Evolutionary conservation across 495 filamentous ascomycete genomes (phyloP).

Genomic region (Arthonia radiata): DNA sequence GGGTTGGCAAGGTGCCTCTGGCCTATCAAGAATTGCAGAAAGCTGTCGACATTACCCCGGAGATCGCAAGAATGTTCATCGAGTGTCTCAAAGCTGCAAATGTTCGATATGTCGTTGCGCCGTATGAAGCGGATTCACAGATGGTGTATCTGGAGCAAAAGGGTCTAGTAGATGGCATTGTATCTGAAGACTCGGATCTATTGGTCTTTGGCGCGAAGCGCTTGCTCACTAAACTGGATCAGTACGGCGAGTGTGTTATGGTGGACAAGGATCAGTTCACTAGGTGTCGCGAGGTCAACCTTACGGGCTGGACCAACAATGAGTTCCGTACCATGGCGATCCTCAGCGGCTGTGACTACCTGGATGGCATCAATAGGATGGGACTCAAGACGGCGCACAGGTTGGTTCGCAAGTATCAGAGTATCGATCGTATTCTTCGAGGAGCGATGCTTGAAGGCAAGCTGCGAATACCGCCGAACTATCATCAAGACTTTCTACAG

Average conservation of each 20-base stretch:
- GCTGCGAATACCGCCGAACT: constrained; percentile 50
- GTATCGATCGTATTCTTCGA: constrained; percentile 53
- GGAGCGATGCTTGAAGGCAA: constrained; percentile 73
- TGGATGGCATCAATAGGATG: constrained; percentile 57
- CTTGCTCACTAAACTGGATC: constrained; percentile 79
- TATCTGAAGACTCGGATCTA: constrained; percentile 93
- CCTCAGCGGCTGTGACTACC: constrained; percentile 92
- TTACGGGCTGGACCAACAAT: constrained; percentile 74
- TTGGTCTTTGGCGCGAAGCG: constrained; percentile 83
- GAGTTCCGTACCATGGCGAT: constrained; percentile 94
- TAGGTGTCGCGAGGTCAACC: constrained; percentile 60
- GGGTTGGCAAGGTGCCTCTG: constrained; percentile 51
- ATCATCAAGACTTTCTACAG: constrained; percentile 50
- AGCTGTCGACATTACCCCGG: constrained; percentile 81
- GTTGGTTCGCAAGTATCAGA: constrained; percentile 70
- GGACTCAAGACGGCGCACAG: constrained; percentile 85
- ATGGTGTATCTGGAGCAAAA: constrained; percentile 76
- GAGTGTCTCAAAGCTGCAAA: constrained; percentile 62
- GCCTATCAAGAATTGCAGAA: constrained; percentile 81
- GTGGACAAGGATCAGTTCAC: constrained; percentile 73
- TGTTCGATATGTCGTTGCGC: constrained; percentile 77
- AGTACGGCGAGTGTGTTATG: constrained; percentile 79
- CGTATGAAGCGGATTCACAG: constrained; percentile 94
- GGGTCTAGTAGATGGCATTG: constrained; percentile 58
- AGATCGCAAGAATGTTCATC: constrained; percentile 82